Evolutionary conservation across 2,329 filamentous ascomycete genomes (phyloP), one percentile per base, ranked within the genome.

Genomic region (Diplodia corticola): DNA sequence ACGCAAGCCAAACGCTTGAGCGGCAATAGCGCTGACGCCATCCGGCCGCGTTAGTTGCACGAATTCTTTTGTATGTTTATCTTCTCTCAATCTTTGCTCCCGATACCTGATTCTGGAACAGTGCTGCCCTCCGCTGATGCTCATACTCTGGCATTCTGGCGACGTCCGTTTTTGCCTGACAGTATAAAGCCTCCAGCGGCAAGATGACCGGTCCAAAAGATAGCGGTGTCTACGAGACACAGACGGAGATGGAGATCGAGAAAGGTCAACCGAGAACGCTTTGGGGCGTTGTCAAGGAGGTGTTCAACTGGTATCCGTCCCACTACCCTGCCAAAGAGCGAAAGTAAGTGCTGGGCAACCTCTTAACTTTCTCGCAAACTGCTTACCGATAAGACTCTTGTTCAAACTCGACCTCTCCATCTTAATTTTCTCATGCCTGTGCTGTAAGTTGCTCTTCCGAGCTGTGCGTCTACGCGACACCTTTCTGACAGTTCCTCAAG

Each of bases 391-490:
- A 40, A 73, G 73, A 69, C 63, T 78, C 5, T 59, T 78, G 44
- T 71, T 74, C 40, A 78, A 77, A 65, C 70, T 78, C 69, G 75
- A 78, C 48, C 73, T 75, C 10, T 78, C 75, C 55, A 69, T 78
- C 4, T 65, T 78, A 33, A 74, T 74, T 0, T 78, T 78, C 51
- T 77, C 75, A 55, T 77, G 75, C 0, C 73, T 78, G 59, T 77
- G 77, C 74, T 78, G 76, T 76, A 68, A 70, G 75, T 48, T 12
- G 20, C 22, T 46, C 7, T 26, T n/a, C 20, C 2, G 15, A 20
- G 2, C 5, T 9, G 2, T 5, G 22, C 5, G 15, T 48, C 12
- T 26, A 9, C 3, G 28, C 9, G 30, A 30, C 5, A 24, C 20
- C 0, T 1, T n/a, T 35, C 12, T 51, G 13, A 64, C 22, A 9